Evolutionary conservation across 345 rosid genomes (phyloP).

Genomic region (Citrus reticulata): DNA sequence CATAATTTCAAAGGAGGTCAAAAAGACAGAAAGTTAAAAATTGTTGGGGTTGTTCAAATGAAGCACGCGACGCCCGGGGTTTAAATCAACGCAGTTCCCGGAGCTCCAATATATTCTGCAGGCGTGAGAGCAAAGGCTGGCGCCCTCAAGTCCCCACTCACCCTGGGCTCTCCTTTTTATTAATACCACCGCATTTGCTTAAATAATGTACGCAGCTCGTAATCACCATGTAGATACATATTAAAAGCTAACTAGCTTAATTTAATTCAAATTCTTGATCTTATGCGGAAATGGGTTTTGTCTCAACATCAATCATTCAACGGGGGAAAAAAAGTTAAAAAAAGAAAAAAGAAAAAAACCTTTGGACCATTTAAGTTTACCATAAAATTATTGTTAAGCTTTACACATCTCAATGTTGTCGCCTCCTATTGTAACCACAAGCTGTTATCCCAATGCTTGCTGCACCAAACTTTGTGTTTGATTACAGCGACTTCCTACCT

Average conservation of each 20-base stretch:
- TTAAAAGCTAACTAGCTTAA: not conserved
- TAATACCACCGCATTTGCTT: not conserved
- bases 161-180: slow-evolving; percentile 15
- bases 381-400: slow-evolving; percentile 12
- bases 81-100: slow-evolving; percentile 32
- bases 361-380: not conserved
- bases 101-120: slow-evolving; percentile 32
- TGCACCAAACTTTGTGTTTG: slow-evolving; percentile 32
- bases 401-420: slow-evolving; percentile 51
- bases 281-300: not conserved
- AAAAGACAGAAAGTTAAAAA: not conserved
- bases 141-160: slow-evolving; percentile 13
- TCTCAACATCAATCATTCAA: not conserved
- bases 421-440: slow-evolving; percentile 25
- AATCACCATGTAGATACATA: not conserved
- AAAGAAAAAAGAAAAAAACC: not conserved
- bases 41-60: slow-evolving; percentile 12
- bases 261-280: not conserved
- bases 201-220: too few species aligned
- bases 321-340: too few species aligned
- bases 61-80: slow-evolving; percentile 15
- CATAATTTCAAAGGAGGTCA: not conserved
- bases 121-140: slow-evolving; percentile 57
- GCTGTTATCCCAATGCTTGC: slow-evolving; percentile 34
- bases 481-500: slow-evolving; percentile 21